Evolutionary conservation across 225 moss, liverwort and hornwort species (phyloP), one percentile per base, ranked within the genome.

Genomic region (Polytrichum formosum): DNA sequence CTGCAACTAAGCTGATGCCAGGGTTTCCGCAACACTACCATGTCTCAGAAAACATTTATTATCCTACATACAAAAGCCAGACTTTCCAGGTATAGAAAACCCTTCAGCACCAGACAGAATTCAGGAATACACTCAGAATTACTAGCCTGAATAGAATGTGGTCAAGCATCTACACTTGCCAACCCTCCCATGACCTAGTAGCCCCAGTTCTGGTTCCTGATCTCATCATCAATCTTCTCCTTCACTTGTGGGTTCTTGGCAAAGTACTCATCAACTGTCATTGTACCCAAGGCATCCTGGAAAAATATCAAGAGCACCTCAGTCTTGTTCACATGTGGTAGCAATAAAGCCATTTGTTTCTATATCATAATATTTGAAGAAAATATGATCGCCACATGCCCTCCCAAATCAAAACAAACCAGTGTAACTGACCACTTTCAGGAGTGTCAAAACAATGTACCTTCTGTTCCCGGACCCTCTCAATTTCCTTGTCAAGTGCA

Each of bases 191-290:
- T 7, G 58, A 6, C 58, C 72, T 77, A 76, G 28, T 84, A 97
- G 28, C 91, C 91, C 98, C 98, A 98, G 71, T 80, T 54, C 21
- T 94, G 88, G 76, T 74, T 87, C 86, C 90, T 90, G 78, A 98
- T 91, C 77, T 98, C 98, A 19, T 84, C 75, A 55, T 94, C 94
- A 22, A 98, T 94, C 84, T 94, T 94, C 85, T 94, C 94, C 77
- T 92, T 91, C 74, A 69, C 29, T 75, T 91, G 66, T 21, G 98
- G 98, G 63, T 98, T 82, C 75, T 92, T 90, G 19, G 79, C 73
- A 29, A 98, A 91, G 74, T 98, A 98, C 68, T 88, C 92, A 79
- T 98, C 98, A 20, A 98, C 78, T 5, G 98, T 94, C 82, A 81
- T 74, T 25, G 94, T 94, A 67, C 76, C 76, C 19, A 98, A 70